Conservation (phyloP, 768 basidiomycete species). For the Hydnum rufescens region DNA sequence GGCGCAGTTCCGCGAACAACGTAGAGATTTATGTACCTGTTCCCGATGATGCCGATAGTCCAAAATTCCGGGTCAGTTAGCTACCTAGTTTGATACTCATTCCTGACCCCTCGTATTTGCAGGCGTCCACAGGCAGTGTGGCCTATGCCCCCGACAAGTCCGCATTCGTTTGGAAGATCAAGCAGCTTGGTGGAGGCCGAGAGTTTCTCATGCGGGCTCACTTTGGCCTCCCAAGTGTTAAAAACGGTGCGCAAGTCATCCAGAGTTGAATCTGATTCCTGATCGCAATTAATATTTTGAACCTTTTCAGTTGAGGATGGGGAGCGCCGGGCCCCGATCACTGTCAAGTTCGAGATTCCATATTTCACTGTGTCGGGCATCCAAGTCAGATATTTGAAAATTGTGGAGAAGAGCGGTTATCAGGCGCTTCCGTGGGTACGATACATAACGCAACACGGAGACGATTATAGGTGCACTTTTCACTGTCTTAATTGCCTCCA, state of each 20-base stretch:
- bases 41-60: constrained; percentile 94
- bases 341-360: constrained; percentile 95
- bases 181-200: constrained; percentile 84
- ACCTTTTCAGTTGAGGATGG: constrained; percentile 38
- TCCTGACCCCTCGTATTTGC: not conserved
- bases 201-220: constrained; percentile 98
- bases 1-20: constrained; percentile 90
- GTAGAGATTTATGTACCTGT: constrained; percentile 99
- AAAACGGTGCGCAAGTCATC: constrained; percentile 40
- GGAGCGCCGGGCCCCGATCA: constrained; percentile 85
- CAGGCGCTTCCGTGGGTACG: constrained; percentile 92
- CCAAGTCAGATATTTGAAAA: constrained; percentile 94
- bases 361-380: constrained; percentile 97
- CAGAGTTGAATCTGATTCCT: not conserved
- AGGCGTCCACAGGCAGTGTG: constrained; percentile 90
- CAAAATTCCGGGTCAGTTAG: constrained; percentile 71
- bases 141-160: constrained; percentile 97
- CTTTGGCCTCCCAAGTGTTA: constrained; percentile 88
- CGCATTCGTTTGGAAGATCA: constrained; percentile 98
- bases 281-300: not conserved
- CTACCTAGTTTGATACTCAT: not conserved
- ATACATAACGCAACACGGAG: constrained; percentile 75
- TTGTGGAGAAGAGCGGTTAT: constrained; percentile 97
- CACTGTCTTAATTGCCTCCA: not conserved
- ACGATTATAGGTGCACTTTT: constrained; percentile 57